A percentile compares a stretch with the other conserved stretches of the same genome.
These are phyloP conservation scores for Lactifluus piperatus DNA, from an alignment of 768 basidiomycete species.

Conservation along the genomic window DNA sequence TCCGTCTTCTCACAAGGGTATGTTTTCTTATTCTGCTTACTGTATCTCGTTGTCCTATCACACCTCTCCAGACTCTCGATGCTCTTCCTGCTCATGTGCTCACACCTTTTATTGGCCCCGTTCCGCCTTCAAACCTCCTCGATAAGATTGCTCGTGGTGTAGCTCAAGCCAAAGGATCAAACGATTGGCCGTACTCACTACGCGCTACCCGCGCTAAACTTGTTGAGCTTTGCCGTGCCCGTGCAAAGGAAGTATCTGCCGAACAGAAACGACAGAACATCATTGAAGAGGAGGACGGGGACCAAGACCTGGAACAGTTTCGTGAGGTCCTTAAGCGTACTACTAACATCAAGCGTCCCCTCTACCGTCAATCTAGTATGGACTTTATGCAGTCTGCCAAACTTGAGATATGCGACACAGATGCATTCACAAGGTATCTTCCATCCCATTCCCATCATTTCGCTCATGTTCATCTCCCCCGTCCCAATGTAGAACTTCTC, in stretches of 20 bases:
- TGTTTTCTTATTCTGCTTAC: constrained; percentile 23
- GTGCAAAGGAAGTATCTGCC: constrained; percentile 41
- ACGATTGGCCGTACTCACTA: constrained; percentile 77
- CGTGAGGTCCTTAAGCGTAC: constrained; percentile 39
- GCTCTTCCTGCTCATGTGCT: constrained; percentile 76
- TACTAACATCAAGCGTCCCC: constrained; percentile 45
- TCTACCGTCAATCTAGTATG: constrained; percentile 82
- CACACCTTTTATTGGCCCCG: constrained; percentile 77
- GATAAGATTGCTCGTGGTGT: constrained; percentile 82
- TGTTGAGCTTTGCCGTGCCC: constrained; percentile 63
- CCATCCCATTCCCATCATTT: too few species aligned
- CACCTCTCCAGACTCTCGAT: constrained; percentile 56
- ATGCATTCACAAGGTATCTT: constrained; percentile 55
- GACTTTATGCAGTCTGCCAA: constrained; percentile 60
- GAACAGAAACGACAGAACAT: constrained; percentile 32
- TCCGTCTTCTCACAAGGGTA: constrained; percentile 58
- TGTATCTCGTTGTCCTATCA: constrained; percentile 1
- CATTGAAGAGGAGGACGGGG: constrained; percentile 40
- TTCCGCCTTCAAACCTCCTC: constrained; percentile 79
- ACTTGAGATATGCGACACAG: constrained; percentile 39
- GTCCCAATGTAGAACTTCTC: constrained; percentile 15
- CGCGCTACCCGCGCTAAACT: constrained; percentile 78
- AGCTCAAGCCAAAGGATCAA: constrained; percentile 60
- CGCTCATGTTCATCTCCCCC: background rate
- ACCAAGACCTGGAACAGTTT: constrained; percentile 19